Base-by-base conservation (phyloP, 2,329 filamentous ascomycete species). In the Phaeoacremonium minimum region DNA sequence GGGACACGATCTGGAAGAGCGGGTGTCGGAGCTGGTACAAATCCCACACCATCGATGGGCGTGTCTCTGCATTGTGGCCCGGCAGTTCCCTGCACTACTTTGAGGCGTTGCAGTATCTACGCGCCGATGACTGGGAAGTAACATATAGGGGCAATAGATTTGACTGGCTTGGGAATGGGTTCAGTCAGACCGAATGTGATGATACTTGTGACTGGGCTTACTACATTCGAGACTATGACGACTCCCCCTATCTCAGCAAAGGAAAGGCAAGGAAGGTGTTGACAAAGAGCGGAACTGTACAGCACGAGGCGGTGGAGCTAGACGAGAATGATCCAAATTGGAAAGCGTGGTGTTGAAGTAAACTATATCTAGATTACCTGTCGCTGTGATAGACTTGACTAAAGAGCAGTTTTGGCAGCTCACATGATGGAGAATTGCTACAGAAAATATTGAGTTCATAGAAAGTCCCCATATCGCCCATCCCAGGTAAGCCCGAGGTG, bases 41-140 rank as follows among this genome's bases (percentile, higher is more conserved):
- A 4, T 17, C 17, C 15, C 18, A 35, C 32, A 35, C 5, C 20
- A 26, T 35, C 6, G 12, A 8, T 9, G 31, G 31, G 13, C 13
- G 12, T 33, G 41, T 8, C 38, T 37, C 2, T 39, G 43, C 22
- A 32, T 40, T 33, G 11, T 48, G 45, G 33, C 15, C 32, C n/a
- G 37, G 37, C 5, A 40, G 28, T 13, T 18, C 37, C 14, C 20
- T 42, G 13, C 43, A 45, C 19, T 45, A 39, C 36, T 14, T 53
- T 3, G 50, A 54, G 36, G 40, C 45, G 9, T 9, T 33, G 13
- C 9, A 6, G 13, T 7, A 15, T 6, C 13, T 33, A 12, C 31
- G 31, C 11, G 8, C 8, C 11, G 31, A 33, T 18, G 31, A 33
- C 31, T 33, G n/a, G n/a, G 31, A 33, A 6, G 11, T 18, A 9